These are phyloP conservation scores for Russula abietina DNA, from an alignment of 768 basidiomycete species.

Conservation along the genomic window DNA sequence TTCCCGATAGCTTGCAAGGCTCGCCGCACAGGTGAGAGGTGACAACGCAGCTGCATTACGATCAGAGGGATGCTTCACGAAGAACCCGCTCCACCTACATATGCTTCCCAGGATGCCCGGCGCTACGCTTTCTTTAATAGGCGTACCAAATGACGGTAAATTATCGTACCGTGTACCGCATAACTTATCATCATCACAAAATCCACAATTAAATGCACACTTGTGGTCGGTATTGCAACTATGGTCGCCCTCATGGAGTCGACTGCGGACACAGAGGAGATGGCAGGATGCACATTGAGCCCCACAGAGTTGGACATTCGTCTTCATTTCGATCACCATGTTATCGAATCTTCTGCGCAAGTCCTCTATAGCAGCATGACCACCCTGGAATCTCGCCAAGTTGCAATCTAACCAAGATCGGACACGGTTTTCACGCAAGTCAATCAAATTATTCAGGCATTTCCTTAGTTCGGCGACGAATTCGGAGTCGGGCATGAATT, in stretches of 20 bases:
- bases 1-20: constrained; percentile 41
- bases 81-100: constrained; percentile 35
- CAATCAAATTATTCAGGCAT: constrained; percentile 37
- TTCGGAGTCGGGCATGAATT: constrained; percentile 34
- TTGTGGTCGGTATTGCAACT: constrained; percentile 46
- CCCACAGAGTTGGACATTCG: constrained; percentile 45
- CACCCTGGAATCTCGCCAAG: constrained; percentile 39
- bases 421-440: constrained; percentile 43
- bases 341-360: constrained; percentile 43
- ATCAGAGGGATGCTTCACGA: background rate
- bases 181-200: constrained; percentile 33
- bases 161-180: constrained; percentile 46
- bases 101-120: constrained; percentile 53
- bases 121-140: constrained; percentile 32
- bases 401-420: constrained; percentile 48
- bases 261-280: constrained; percentile 42
- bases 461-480: constrained; percentile 38
- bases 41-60: constrained; percentile 41
- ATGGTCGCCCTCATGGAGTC: constrained; percentile 43
- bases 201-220: constrained; percentile 43
- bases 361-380: constrained; percentile 41
- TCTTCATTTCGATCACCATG: constrained; percentile 41
- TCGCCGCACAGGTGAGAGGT: constrained; percentile 50
- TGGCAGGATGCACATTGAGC: constrained; percentile 44
- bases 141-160: background rate